A percentile compares a stretch with the other conserved stretches of the same genome.
These are phyloP conservation scores for Phytophthora pseudosyringae DNA, from an alignment of 352 stramenopile genomes.

Conservation along the genomic window DNA sequence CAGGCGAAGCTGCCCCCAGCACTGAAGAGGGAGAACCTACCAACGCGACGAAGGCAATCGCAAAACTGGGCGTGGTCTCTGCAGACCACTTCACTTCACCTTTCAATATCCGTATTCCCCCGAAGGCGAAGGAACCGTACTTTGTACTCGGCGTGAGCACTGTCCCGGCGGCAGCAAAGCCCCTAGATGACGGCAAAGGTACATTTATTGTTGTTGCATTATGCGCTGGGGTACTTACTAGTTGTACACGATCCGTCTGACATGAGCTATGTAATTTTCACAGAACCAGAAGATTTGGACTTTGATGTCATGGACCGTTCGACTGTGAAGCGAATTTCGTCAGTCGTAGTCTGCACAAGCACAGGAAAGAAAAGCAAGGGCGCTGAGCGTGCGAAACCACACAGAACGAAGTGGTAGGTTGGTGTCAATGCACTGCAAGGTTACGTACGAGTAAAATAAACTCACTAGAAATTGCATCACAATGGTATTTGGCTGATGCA, in stretches of 20 bases:
- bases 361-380: conserved; percentile 61
- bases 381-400: neutral
- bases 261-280: neutral
- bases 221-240: neutral
- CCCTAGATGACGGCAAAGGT: conserved; percentile 44
- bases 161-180: conserved; percentile 14
- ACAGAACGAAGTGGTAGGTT: too few relatives aligned
- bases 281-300: conserved; percentile 63
- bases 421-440: too few relatives aligned
- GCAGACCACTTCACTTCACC: conserved; percentile 74
- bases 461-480: neutral
- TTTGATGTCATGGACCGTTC: conserved; percentile 82
- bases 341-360: conserved; percentile 66
- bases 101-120: conserved; percentile 75
- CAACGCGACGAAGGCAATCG: conserved; percentile 9
- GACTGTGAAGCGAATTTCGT: conserved; percentile 83
- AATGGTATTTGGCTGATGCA: neutral
- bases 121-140: conserved; percentile 64
- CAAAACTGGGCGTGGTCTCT: conserved; percentile 34
- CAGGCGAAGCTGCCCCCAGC: conserved; percentile 5
- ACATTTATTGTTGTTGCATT: neutral
- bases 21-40: conserved; percentile 2
- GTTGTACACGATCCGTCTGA: neutral
- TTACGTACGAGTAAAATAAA: neutral
- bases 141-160: conserved; percentile 61